These are phyloP conservation scores for Triticum dicoccoides DNA, from an alignment of 176 grass and related monocot species.

Conservation along the genomic window DNA sequence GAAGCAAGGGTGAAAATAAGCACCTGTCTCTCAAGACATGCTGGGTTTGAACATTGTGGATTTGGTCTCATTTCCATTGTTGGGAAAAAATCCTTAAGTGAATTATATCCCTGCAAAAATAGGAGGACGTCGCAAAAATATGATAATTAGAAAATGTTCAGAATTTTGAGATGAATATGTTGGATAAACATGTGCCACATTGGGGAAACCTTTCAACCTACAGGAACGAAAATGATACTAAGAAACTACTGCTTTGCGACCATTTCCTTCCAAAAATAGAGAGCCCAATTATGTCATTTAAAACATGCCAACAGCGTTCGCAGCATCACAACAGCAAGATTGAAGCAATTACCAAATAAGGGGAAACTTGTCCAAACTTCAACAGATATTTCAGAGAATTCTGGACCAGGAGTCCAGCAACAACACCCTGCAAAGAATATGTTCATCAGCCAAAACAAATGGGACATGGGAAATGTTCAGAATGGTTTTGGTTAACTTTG, in stretches of 20 bases:
- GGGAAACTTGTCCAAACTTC: slow-evolving; percentile 97
- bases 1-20: neutral
- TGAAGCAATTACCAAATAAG: slow-evolving; percentile 76
- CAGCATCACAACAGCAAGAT: neutral
- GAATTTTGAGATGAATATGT: neutral
- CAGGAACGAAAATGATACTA: neutral
- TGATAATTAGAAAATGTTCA: neutral
- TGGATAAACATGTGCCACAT: neutral
- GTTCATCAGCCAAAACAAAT: slow-evolving; percentile 16
- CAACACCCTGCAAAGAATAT: slow-evolving; percentile 72
- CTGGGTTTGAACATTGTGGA: slow-evolving; percentile 89
- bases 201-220: neutral
- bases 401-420: slow-evolving; percentile 89
- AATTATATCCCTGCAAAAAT: slow-evolving; percentile 84
- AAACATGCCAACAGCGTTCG: neutral
- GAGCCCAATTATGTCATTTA: neutral
- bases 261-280: neutral
- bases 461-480: neutral
- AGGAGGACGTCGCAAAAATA: neutral
- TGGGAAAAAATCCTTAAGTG: slow-evolving; percentile 94
- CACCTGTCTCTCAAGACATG: slow-evolving; percentile 93
- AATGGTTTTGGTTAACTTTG: neutral
- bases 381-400: slow-evolving; percentile 93
- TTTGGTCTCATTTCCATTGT: slow-evolving; percentile 99
- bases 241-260: neutral